Evolutionary conservation across 306 rosid species (phyloP), one percentile per base, ranked within the genome.

Genomic region (Cicer judaicum): DNA sequence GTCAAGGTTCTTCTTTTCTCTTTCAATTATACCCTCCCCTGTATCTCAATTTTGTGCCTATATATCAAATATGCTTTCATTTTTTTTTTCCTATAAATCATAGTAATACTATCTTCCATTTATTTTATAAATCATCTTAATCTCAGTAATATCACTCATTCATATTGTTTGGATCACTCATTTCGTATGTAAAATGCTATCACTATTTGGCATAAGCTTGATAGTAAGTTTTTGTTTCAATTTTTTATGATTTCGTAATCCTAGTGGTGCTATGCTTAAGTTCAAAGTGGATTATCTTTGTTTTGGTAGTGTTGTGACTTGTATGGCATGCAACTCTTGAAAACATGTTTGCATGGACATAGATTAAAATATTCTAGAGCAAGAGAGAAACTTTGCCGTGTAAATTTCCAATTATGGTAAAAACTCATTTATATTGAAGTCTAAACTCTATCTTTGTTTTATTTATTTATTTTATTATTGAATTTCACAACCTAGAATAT

Each of bases 1-100:
- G 91, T 76, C 85, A 73, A 87, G 95, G 91, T 89, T 64, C 61
- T 7, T 69, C 1, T 16, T 53, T 9, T 57, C 2, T 24, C 52
- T 80, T 50, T 74, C 47, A 15, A 50, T 29, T 39, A 19, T 9
- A 50, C 7, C 14, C 39, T 9, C 14, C 39, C 11, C 40, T 60
- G 2, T 64, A 68, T 66, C 42, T 38, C 8, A 19, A 49, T 55
- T 53, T 6, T 21, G 1, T 14, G 13, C 4, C 2, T n/a, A 0
- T 56, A 56, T 18, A 56, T 56, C 4, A 19, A 56, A 5, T 10
- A 11, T 44, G n/a, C 12, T 75, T 14, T 73, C 64, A 29, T 34
- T 48, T 55, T 55, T 55, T 55, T 7, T 18, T 18, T 7, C 53
- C 7, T 53, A 39, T 18, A 0, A 48, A 41, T 43, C 71, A 43